Evolutionary conservation across 2,329 filamentous ascomycete species (phyloP), one percentile per base, ranked within the genome.

Genomic region (Cladophialophora bantiana): DNA sequence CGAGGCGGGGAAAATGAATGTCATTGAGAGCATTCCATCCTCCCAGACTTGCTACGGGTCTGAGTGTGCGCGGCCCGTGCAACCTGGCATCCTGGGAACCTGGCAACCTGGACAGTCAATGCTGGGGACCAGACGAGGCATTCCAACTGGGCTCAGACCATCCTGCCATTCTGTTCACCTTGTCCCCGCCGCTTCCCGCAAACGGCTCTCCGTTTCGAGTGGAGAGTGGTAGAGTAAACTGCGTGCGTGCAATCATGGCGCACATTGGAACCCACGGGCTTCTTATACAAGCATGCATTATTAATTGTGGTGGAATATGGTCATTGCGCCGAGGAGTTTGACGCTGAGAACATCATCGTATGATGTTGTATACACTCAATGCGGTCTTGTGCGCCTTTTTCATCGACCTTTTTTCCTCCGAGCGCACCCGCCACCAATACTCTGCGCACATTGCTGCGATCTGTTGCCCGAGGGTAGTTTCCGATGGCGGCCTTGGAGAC

Each of bases 391-490:
- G 64, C 59, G 50, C 40, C 59, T 32, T 62, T 55, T 15, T 42
- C 61, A 10, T 26, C 34, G 53, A 15, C 20, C 40, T 26, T 42
- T 50, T 63, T 62, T 65, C 5, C 59, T 59, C 66, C 62, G 59
- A 42, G 38, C 31, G 35, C 36, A 38, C 66, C 62, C 62, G 66
- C 66, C 66, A 66, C 66, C 42, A 56, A 48, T 48, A 18, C 58
- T 48, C 26, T 52, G 38, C 42, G 61, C n/a, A 59, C 26, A 38
- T 48, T 45, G 56, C 48, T 59, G 54, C 58, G 45, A 45, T 53
- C 57, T 53, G 15, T 57, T 62, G 45, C 59, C n/a, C 31, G 38
- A 54, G 45, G 26, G 4, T 9, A 45, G 26, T 26, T 20, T 53
- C n/a, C 20, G 61, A 55, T 9, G 48, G 31, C 18, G 18, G 45